A percentile compares a stretch with the other conserved stretches of the same genome.
These are phyloP conservation scores for Candida krabiensis DNA, from an alignment of 805 yeast species.

Conservation along the genomic window DNA sequence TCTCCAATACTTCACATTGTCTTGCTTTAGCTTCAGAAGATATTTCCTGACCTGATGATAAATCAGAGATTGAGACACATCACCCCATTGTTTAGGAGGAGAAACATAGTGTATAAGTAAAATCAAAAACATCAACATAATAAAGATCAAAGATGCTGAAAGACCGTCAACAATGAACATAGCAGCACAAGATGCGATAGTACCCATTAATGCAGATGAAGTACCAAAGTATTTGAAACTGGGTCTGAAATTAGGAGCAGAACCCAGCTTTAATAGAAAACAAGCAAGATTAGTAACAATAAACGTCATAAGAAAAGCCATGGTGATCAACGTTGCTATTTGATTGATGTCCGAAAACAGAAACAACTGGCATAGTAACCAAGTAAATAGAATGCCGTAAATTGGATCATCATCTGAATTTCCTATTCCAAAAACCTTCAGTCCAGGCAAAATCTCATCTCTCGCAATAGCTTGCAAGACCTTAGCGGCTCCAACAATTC, in stretches of 20 bases:
- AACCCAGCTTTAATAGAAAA: constrained; percentile 77
- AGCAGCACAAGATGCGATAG: constrained; percentile 66
- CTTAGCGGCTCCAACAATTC: constrained; percentile 93
- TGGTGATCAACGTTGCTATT: constrained; percentile 92
- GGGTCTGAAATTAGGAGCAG: constrained; percentile 99
- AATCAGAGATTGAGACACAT: constrained; percentile 90
- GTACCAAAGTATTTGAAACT: constrained; percentile 86
- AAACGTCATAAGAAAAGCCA: constrained; percentile 97
- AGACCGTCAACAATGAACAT: constrained; percentile 95
- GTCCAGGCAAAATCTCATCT: constrained; percentile 84
- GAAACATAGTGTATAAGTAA: constrained; percentile 82
- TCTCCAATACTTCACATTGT: constrained; percentile 97
- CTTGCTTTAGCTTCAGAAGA: constrained; percentile 75
- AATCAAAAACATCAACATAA: constrained; percentile 65
- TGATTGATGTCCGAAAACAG: constrained; percentile 88
- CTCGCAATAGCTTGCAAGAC: constrained; percentile 88
- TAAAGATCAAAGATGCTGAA: constrained; percentile 76
- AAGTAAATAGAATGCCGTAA: constrained; percentile 69
- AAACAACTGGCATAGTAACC: constrained; percentile 81
- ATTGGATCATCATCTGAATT: constrained; percentile 55
- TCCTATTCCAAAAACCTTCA: constrained; percentile 57
- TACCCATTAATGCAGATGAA: constrained; percentile 78
- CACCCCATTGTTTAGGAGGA: constrained; percentile 98
- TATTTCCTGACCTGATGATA: constrained; percentile 97
- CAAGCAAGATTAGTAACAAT: constrained; percentile 94